phyloP scores from a whole-genome alignment of 169 alveolate species.

The Ichthyophthirius multifiliis region DNA sequence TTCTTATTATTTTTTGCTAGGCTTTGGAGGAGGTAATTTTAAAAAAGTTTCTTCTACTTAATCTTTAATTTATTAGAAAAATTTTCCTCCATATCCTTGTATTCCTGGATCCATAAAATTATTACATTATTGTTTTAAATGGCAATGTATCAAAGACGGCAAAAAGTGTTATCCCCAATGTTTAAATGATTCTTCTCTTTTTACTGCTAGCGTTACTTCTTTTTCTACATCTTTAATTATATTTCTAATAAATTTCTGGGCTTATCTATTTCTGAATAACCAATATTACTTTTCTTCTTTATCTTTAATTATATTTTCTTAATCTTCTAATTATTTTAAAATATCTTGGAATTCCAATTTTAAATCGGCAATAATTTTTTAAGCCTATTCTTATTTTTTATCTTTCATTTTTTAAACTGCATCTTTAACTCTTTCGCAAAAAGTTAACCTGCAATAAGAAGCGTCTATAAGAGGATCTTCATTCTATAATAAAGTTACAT shows the following conservation, averaged over 20 bases:
- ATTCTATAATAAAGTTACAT: too few relatives aligned
- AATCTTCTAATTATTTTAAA: too few relatives aligned
- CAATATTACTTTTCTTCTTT: too few relatives aligned
- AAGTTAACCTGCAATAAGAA: too few relatives aligned
- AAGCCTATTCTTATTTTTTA: too few relatives aligned
- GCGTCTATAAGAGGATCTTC: too few relatives aligned
- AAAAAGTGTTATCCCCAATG: conserved; percentile 8
- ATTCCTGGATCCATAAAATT: conserved; percentile 11
- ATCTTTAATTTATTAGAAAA: not conserved
- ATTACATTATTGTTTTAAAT: not conserved
- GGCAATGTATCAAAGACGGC: not conserved
- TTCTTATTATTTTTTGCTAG: not conserved
- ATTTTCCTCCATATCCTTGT: not conserved
- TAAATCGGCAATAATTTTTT: too few relatives aligned
- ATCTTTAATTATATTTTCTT: too few relatives aligned
- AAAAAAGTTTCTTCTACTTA: conserved; percentile 1
- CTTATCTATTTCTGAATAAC: too few relatives aligned
- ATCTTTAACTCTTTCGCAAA: too few relatives aligned
- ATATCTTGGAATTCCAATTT: too few relatives aligned
- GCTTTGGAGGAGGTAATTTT: conserved; percentile 3
- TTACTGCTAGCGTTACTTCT: not conserved
- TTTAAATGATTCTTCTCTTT: not conserved
- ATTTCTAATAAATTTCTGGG: not conserved
- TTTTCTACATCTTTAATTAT: not conserved
- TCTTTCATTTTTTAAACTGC: too few relatives aligned